Base-by-base conservation (phyloP, 805 yeast species). In the Candida orba region DNA sequence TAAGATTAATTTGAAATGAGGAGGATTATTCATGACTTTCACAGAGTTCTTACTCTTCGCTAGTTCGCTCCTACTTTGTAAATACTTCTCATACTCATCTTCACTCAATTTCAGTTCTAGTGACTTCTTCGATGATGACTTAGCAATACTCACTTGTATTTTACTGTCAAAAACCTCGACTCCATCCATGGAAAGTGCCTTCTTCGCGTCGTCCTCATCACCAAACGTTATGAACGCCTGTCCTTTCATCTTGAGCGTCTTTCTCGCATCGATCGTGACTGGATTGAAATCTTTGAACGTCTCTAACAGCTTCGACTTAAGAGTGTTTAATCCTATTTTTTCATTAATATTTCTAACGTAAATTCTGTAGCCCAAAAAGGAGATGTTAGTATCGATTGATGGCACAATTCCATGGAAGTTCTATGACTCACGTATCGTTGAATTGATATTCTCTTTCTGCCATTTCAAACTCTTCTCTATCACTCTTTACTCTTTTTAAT, bases 321-420 rank as follows among this genome's bases (percentile, higher is more conserved):
- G 61, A 15, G 71, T 72, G 36, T 71, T 70, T 7, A 74, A 53
- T 4, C 81, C 73, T 8, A 84, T 73, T 45, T 76, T 78, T 54
- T 87, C 95, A 56, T 85, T 82, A 47, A 87, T 62, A 53, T 85
- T 85, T 52, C 84, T 72, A 33, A 88, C 59, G 57, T 88, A 87
- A 1, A 58, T 47, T 1, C 59, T 57, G 29, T 27, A 13, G 29
- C 6, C 12, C 3, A 27, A 27, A 10, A 10, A 27, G 14, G 29
- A 20, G 22, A 10, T 27, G 29, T 27, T 27, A 27, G 14, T 27
- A 27, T 13, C 13, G 13, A 27, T 12, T 4, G 10, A 12, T 12
- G 6, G 13, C 13, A 27, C 12, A 27, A 4, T 10, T 8, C 13
- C 2, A 27, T 27, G 12, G 10, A 7, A 15, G 8, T 8, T 9